Evolutionary conservation across 441 rosid species (phyloP).

Genomic region (Arabidopsis lyrata): DNA sequence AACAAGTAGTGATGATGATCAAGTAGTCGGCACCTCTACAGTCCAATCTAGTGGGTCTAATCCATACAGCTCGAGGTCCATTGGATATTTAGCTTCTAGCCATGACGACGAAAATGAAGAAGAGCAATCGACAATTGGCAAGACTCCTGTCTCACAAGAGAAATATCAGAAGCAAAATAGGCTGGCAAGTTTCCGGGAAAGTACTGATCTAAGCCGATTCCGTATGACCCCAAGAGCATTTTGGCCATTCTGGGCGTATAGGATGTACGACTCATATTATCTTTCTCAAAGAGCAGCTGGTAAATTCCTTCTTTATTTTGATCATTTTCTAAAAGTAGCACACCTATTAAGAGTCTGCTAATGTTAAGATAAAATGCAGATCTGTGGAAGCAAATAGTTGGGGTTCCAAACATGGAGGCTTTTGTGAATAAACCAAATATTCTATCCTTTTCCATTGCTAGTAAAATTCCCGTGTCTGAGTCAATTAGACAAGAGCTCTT

Average conservation of each 20-base stretch:
- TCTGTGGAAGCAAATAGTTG: constrained; percentile 90
- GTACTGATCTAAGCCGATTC: constrained; percentile 51
- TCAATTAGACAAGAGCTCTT: constrained; percentile 92
- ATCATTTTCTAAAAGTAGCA: not conserved
- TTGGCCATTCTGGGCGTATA: constrained; percentile 92
- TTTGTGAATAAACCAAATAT: constrained; percentile 79
- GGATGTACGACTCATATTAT: constrained; percentile 81
- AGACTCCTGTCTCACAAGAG: constrained; percentile 45
- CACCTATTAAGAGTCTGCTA: constrained; percentile 15
- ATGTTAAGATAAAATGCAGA: constrained; percentile 57
- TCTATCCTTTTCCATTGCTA: constrained; percentile 84
- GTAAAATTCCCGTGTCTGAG: constrained; percentile 92
- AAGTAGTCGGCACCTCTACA: constrained; percentile 47
- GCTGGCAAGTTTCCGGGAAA: constrained; percentile 44
- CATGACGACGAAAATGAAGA: constrained; percentile 44
- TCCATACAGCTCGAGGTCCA: constrained; percentile 42
- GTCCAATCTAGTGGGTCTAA: constrained; percentile 45
- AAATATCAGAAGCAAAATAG: constrained; percentile 46
- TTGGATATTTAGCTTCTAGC: constrained; percentile 40
- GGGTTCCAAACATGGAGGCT: constrained; percentile 73
- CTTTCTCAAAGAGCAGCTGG: constrained; percentile 95
- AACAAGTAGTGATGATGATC: constrained; percentile 66
- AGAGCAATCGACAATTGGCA: constrained; percentile 42
- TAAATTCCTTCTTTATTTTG: constrained; percentile 41
- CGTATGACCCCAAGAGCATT: constrained; percentile 67